These are phyloP conservation scores for Laetiporus sulphureus DNA, from an alignment of 1,284 basidiomycete genomes.

Conservation along the genomic window DNA sequence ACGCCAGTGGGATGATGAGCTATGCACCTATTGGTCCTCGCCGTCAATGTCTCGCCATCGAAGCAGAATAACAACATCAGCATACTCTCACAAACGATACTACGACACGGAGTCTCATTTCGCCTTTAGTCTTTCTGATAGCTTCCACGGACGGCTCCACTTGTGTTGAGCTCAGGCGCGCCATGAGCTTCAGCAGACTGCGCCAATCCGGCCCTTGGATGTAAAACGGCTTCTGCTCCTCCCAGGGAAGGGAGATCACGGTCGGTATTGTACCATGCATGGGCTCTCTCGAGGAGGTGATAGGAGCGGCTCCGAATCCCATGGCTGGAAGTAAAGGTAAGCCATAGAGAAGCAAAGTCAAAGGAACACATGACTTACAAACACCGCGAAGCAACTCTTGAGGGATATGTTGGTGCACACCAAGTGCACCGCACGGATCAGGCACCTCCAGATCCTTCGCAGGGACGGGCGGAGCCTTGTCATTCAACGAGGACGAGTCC, in stretches of 20 bases:
- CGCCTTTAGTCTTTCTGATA: slow-evolving; percentile 47
- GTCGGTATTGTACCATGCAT: slow-evolving; percentile 58
- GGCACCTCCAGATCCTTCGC: too few species aligned
- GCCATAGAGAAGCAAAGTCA: too few species aligned
- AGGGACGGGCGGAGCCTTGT: too few species aligned
- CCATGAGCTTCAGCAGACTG: slow-evolving; percentile 65
- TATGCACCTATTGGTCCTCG: slow-evolving; percentile 40
- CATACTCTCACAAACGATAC: slow-evolving; percentile 68
- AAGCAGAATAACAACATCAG: neutral
- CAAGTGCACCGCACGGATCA: too few species aligned
- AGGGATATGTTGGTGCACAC: slow-evolving; percentile 1
- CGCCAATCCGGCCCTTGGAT: slow-evolving; percentile 69
- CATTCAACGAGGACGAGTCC: too few species aligned
- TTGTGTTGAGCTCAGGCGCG: slow-evolving; percentile 57
- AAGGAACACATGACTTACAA: slow-evolving; percentile 45
- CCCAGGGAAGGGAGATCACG: slow-evolving; percentile 63
- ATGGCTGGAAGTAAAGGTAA: slow-evolving; percentile 41
- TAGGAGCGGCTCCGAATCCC: slow-evolving; percentile 53
- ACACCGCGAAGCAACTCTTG: slow-evolving; percentile 51
- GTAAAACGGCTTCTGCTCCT: slow-evolving; percentile 59
- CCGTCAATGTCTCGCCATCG: neutral
- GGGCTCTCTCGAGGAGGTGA: slow-evolving; percentile 37
- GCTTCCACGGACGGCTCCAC: slow-evolving; percentile 67
- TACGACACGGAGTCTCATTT: slow-evolving; percentile 60
- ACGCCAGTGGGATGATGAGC: slow-evolving; percentile 55